Percentiles rank a stretch among this genome's conserved stretches.
Conservation (phyloP, 2,329 filamentous ascomycete species). For the Cladosporium sp. region DNA sequence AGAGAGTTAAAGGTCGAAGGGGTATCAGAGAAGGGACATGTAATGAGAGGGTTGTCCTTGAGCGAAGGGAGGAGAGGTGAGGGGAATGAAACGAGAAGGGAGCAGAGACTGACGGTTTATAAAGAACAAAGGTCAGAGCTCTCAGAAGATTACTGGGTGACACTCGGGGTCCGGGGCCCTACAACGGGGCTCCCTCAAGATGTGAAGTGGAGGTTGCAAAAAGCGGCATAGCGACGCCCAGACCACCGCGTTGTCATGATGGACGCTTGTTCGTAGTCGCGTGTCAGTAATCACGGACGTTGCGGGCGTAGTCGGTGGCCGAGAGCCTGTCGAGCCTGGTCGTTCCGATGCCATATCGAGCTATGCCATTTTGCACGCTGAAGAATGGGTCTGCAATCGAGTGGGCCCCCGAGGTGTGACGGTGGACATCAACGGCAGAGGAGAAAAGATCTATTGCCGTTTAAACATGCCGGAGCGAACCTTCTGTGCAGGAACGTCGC, state of each 20-base stretch:
- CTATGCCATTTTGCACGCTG: conserved; percentile 13
- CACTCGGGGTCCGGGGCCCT: conserved; percentile 21
- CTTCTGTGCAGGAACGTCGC: conserved; percentile 6
- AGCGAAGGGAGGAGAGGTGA: conserved; percentile 18
- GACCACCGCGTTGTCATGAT: conserved; percentile 12
- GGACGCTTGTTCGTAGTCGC: conserved; percentile 16
- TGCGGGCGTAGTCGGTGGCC: conserved; percentile 16
- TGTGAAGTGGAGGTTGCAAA: conserved; percentile 19
- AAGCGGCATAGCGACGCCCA: conserved; percentile 15
- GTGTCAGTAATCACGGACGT: conserved; percentile 17
- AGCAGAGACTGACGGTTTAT: conserved; percentile 16
- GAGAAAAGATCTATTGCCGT: conserved; percentile 14
- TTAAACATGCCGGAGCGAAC: conserved; percentile 9
- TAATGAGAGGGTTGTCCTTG: conserved; percentile 16
- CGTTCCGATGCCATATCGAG: conserved; percentile 16
- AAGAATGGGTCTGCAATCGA: conserved; percentile 15
- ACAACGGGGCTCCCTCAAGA: conserved; percentile 20
- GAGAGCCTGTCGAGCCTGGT: conserved; percentile 8
- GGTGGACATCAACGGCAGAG: conserved; percentile 11
- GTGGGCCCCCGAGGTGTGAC: conserved; percentile 11
- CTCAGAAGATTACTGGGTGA: conserved; percentile 16
- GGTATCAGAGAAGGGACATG: conserved; percentile 19
- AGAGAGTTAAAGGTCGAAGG: conserved; percentile 3
- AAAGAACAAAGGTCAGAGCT: conserved; percentile 17
- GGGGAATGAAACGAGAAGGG: conserved; percentile 16